phyloP scores from a whole-genome alignment of 2,329 filamentous ascomycete genomes.

The Xylaria sp. region DNA sequence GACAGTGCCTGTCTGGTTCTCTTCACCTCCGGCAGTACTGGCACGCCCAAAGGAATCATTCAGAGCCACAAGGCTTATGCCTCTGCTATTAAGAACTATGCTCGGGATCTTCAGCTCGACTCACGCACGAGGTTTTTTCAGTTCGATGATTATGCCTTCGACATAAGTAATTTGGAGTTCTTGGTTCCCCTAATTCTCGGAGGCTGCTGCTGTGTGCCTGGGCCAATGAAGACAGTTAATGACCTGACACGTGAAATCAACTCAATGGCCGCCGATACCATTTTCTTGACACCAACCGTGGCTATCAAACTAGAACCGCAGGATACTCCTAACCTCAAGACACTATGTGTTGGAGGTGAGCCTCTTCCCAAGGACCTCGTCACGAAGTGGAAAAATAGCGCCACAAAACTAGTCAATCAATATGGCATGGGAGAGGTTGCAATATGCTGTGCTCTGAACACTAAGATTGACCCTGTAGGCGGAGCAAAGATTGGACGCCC shows the following conservation, averaged over 20 bases:
- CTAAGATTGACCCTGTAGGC: constrained; percentile 14
- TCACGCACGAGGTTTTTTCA: constrained; percentile 20
- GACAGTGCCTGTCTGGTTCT: constrained; percentile 29
- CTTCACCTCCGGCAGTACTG: constrained; percentile 32
- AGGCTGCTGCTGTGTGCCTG: constrained; percentile 23
- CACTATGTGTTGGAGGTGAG: constrained; percentile 25
- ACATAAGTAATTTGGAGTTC: constrained; percentile 26
- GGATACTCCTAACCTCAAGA: constrained; percentile 21
- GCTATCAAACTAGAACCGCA: constrained; percentile 22
- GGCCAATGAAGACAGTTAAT: constrained; percentile 16
- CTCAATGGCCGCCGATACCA: constrained; percentile 15
- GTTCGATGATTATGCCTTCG: constrained; percentile 27
- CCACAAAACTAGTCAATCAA: constrained; percentile 26
- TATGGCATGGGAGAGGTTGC: constrained; percentile 31
- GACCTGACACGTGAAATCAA: constrained; percentile 22
- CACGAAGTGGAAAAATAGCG: constrained; percentile 20
- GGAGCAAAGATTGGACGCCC: constrained; percentile 25
- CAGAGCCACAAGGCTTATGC: constrained; percentile 23
- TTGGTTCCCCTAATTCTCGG: constrained; percentile 22
- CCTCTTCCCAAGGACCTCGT: constrained; percentile 30
- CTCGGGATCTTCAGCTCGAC: constrained; percentile 21
- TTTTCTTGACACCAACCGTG: constrained; percentile 27
- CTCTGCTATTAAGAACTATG: constrained; percentile 22
- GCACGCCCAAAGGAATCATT: constrained; percentile 32
- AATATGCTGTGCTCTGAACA: constrained; percentile 31